phyloP scores from a whole-genome alignment of 2,329 filamentous ascomycete genomes.

The Phaeosphaeriaceae sp. region DNA sequence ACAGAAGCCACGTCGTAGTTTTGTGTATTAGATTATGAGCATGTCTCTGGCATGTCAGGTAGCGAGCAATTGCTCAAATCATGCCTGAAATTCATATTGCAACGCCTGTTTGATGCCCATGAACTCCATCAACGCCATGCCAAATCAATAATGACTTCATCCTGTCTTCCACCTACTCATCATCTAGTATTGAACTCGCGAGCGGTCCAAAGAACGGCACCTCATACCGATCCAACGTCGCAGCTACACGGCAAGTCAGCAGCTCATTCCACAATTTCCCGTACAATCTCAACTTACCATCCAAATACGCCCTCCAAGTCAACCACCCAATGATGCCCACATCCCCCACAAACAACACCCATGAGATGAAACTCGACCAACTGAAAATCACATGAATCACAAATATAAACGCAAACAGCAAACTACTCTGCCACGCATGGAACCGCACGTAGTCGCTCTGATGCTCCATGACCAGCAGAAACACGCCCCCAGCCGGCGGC shows the following conservation, averaged over 20 bases:
- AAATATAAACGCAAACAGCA: constrained; percentile 77
- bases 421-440: constrained; percentile 92
- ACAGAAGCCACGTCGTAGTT: background rate
- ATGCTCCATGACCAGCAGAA: constrained; percentile 85
- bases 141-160: background rate
- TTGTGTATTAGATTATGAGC: background rate
- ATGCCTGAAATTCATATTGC: background rate
- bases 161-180: constrained; percentile 64
- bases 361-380: constrained; percentile 84
- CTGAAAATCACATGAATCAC: constrained; percentile 83
- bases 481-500: constrained; percentile 83
- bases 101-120: constrained; percentile 8
- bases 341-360: constrained; percentile 80
- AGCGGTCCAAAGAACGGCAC: constrained; percentile 85
- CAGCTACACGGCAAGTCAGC: no score
- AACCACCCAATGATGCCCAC: constrained; percentile 78
- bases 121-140: constrained; percentile 14
- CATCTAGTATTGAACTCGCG: constrained; percentile 88
- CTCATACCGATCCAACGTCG: constrained; percentile 74
- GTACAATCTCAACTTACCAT: no score
- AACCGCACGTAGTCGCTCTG: constrained; percentile 98
- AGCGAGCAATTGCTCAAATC: background rate
- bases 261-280: no score
- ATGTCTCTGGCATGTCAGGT: no score
- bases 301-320: constrained; percentile 79